Evolutionary conservation across 805 yeast genomes (phyloP).

Genomic region (Yarrowia alimentaria): DNA sequence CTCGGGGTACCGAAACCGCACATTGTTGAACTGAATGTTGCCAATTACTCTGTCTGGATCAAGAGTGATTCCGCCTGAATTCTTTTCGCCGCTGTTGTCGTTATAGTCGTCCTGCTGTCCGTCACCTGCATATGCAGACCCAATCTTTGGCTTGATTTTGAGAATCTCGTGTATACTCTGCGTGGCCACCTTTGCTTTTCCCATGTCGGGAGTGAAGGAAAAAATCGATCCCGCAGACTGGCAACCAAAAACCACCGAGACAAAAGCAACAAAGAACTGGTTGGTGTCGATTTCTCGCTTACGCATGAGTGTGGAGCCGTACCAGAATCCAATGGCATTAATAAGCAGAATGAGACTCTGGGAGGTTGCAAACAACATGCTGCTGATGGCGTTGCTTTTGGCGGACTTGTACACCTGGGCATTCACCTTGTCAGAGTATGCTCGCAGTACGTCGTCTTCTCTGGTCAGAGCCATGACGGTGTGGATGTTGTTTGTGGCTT

Average conservation of each 20-base stretch:
- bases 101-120: no score
- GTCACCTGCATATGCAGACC: conserved; percentile 37
- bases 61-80: conserved; percentile 20
- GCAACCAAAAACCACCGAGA: conserved; percentile 44
- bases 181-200: conserved; percentile 44
- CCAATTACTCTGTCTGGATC: conserved; percentile 45
- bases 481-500: conserved; percentile 42
- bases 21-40: conserved; percentile 54
- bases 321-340: conserved; percentile 47
- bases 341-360: conserved; percentile 45
- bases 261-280: conserved; percentile 44
- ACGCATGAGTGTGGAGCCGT: conserved; percentile 42
- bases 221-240: conserved; percentile 45
- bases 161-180: conserved; percentile 39
- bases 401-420: conserved; percentile 38
- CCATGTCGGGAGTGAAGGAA: conserved; percentile 46
- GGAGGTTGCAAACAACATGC: conserved; percentile 42
- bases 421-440: conserved; percentile 37
- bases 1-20: conserved; percentile 64
- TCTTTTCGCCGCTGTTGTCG: no score
- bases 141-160: conserved; percentile 40
- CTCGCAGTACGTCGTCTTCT: conserved; percentile 41
- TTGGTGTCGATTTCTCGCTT: conserved; percentile 36
- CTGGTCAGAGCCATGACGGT: conserved; percentile 45
- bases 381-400: conserved; percentile 36